Conservation (phyloP, 2,329 filamentous ascomycete genomes). For the Ilyonectria sp. region DNA sequence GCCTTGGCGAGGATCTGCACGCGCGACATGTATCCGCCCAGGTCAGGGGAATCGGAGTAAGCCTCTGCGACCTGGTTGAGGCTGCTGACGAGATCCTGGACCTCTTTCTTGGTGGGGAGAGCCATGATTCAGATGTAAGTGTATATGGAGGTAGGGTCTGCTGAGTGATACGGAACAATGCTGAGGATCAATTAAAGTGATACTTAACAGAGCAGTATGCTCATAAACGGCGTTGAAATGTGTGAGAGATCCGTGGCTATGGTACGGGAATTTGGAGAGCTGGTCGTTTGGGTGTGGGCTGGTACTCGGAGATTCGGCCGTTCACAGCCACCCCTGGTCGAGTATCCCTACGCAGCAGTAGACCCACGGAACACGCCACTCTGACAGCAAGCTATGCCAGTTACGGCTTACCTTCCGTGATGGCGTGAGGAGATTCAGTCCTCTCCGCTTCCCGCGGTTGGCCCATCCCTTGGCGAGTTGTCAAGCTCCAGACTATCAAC, state of each 20-base stretch:
- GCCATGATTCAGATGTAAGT: conserved; percentile 25
- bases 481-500: neutral
- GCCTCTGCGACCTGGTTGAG: conserved; percentile 38
- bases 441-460: neutral
- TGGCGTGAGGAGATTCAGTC: conserved; percentile 4
- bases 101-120: conserved; percentile 37
- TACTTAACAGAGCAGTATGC: neutral
- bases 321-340: neutral
- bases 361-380: conserved; percentile 23
- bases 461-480: neutral
- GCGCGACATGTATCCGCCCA: conserved; percentile 46
- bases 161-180: no score
- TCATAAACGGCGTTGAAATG: neutral
- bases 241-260: neutral
- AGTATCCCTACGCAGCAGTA: neutral
- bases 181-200: neutral
- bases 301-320: conserved; percentile 9
- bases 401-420: conserved; percentile 14
- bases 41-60: conserved; percentile 45
- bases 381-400: conserved; percentile 6
- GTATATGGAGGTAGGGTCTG: neutral
- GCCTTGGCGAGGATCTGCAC: conserved; percentile 48
- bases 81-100: conserved; percentile 39
- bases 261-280: neutral
- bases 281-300: conserved; percentile 5